Evolutionary conservation across 1,284 basidiomycete species (phyloP).

Genomic region (Cutaneotrichosporon cutaneum): DNA sequence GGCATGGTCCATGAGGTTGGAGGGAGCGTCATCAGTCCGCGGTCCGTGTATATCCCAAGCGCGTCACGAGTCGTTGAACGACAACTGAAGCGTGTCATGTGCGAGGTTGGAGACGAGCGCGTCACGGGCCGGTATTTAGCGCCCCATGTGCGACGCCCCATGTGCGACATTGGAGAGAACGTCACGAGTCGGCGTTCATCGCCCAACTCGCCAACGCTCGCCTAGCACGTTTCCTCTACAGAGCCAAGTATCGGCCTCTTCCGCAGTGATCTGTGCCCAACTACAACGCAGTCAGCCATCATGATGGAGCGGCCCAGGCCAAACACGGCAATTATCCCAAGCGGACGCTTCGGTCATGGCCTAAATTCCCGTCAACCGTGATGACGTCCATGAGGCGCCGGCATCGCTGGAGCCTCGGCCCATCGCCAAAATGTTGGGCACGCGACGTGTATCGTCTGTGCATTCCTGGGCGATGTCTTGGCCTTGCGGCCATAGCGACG

Average conservation of each 20-base stretch:
- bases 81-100: too few species aligned
- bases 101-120: too few species aligned
- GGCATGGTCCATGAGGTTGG: too few species aligned
- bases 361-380: background rate
- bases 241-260: background rate
- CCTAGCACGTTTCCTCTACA: background rate
- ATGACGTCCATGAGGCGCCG: background rate
- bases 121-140: too few species aligned
- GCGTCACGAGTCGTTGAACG: too few species aligned
- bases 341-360: background rate
- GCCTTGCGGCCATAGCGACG: background rate
- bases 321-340: background rate
- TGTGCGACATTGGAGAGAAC: too few species aligned
- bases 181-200: background rate
- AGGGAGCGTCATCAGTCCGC: background rate
- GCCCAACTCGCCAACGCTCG: background rate
- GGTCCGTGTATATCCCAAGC: too few species aligned
- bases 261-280: background rate
- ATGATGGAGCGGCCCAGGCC: background rate
- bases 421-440: background rate
- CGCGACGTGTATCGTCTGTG: background rate
- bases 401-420: background rate
- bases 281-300: background rate
- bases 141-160: too few species aligned
- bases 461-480: background rate